Base-by-base conservation (phyloP, 192 early-diverging fungal species). In the Backusella tuberculispora region DNA sequence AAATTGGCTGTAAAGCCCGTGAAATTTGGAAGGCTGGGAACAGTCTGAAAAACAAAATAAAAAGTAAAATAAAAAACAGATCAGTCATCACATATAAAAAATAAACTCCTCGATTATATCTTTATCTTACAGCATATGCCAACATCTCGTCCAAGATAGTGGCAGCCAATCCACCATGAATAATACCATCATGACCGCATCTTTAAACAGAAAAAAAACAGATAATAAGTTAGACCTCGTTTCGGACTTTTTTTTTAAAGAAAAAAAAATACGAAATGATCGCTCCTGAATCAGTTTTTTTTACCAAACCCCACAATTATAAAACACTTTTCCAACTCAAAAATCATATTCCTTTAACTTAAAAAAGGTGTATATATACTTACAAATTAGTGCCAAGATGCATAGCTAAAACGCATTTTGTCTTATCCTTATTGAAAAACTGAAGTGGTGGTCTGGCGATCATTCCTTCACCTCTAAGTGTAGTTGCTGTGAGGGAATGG, bases 151-250 rank as follows among this genome's bases (percentile, higher is more conserved):
- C 77, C 53, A 78, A 48, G 41, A 78, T 41, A 4, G 77, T 78
- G 9, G 72, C 77, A 24, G 89, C 84, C 8, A 92, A 83, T 42
- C 90, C 93, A 40, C 94, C 94, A 70, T 95, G 94, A 47, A 90
- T 85, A 56, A 95, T 94, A 41, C 88, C 88, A 24, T 88, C 83
- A 80, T 95, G 94, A n/a, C 94, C 92, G 37, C 90, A 93, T 24
- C 74, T 75, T 21, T 41, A 34, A 1, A 73, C 24, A 63, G 38
- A 44, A 40, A 63, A 26, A 66, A 46, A 14, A 17, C 10, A 48
- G 12, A 48, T 48, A 34, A 34, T 34, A 12, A 26, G 53, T 60
- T 60, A 60, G 53, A 26, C 21, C 12, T 8, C 4, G 21, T 0
- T 60, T 24, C 53, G 53, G 29, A 66, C 15, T 66, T 66, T 66